phyloP scores from a whole-genome alignment of 169 alveolate species.

The Plasmodium gallinaceum region DNA sequence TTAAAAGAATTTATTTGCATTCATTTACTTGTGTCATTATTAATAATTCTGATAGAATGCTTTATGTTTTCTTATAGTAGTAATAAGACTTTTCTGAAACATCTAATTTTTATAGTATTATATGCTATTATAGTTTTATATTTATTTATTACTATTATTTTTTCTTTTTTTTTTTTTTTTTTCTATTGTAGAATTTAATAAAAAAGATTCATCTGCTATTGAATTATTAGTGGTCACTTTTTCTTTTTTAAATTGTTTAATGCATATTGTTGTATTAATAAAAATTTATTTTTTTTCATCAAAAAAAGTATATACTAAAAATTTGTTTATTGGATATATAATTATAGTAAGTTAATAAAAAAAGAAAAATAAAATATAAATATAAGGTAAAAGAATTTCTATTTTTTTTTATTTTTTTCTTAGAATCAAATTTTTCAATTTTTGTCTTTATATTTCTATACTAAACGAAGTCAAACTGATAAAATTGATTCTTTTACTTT shows the following conservation, averaged over 20 bases:
- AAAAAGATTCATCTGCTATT: conserved; percentile 36
- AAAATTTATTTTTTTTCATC: conserved; percentile 44
- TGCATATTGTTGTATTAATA: conserved; percentile 69
- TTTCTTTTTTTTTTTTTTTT: conserved; percentile 4
- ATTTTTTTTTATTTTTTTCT: neutral
- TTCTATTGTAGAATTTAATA: conserved; percentile 24
- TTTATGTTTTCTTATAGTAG: conserved; percentile 54
- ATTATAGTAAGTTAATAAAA: conserved; percentile 51
- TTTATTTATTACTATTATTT: conserved; percentile 2
- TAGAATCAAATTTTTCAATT: conserved; percentile 71
- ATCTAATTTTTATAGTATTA: neutral
- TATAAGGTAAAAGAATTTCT: too few relatives aligned
- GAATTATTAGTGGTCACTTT: conserved; percentile 43
- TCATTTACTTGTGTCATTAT: conserved; percentile 45
- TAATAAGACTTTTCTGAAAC: neutral
- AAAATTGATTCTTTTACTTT: conserved; percentile 5
- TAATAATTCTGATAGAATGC: conserved; percentile 41
- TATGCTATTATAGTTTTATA: neutral
- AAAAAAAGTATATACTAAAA: conserved; percentile 29
- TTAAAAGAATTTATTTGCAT: conserved; percentile 64
- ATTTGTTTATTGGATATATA: conserved; percentile 48
- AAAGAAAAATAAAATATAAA: neutral
- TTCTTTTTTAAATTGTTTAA: conserved; percentile 71
- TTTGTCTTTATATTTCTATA: conserved; percentile 50
- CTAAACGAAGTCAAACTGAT: conserved; percentile 27